Conservation (phyloP, 192 early-diverging fungal species). For the Pecoramyces ruminantium region DNA sequence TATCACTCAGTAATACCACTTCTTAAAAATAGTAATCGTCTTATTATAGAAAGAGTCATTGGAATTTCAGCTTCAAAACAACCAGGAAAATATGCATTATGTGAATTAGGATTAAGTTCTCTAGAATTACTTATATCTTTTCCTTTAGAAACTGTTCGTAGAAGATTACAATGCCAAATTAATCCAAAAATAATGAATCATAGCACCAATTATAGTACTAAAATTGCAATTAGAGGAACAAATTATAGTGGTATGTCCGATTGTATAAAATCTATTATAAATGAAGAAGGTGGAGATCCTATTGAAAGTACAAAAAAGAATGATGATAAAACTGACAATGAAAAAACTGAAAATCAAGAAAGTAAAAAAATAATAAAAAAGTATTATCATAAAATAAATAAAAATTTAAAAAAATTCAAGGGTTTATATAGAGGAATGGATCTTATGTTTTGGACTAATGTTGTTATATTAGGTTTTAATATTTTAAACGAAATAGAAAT, state of each 20-base stretch:
- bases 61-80: slow-evolving; percentile 1
- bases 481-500: background rate
- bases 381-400: background rate
- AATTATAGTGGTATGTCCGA: background rate
- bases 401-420: background rate
- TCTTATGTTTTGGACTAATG: background rate
- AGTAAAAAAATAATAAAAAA: background rate
- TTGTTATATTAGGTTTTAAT: background rate
- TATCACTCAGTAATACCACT: background rate
- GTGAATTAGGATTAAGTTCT: slow-evolving; percentile 3
- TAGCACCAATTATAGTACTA: background rate
- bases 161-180: slow-evolving; percentile 1
- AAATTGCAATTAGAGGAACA: background rate
- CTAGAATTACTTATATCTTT: slow-evolving; percentile 1
- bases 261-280: background rate
- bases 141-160: slow-evolving; percentile 3
- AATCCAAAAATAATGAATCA: background rate
- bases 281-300: background rate
- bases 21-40: background rate
- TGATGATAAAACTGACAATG: background rate
- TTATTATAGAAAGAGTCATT: background rate
- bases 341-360: background rate
- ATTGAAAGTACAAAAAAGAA: background rate
- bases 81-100: slow-evolving; percentile 7
- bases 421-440: background rate